phyloP scores from a whole-genome alignment of 441 rosid species.

The Raphanus hybrid region DNA sequence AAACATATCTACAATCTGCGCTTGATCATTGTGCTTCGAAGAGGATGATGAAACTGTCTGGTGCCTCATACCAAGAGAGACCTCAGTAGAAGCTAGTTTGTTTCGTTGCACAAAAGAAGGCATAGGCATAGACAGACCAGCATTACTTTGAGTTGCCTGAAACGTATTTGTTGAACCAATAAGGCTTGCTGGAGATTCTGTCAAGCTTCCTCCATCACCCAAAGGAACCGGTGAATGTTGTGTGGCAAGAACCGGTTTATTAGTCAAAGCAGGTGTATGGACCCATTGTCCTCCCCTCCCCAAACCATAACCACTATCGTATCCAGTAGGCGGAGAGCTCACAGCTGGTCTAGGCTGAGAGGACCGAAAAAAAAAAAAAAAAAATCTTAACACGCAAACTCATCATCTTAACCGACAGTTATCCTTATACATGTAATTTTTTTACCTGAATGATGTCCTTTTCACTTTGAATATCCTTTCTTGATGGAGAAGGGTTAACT shows the following conservation, averaged over 20 bases:
- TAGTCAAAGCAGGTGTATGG: conserved; percentile 51
- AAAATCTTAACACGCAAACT: background rate
- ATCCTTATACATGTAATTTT: background rate
- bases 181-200: conserved; percentile 39
- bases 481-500: conserved; percentile 52
- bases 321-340: conserved; percentile 38
- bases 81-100: conserved; percentile 33
- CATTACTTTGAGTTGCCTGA: conserved; percentile 35
- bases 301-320: conserved; percentile 41
- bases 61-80: conserved; percentile 34
- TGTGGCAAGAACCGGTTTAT: conserved; percentile 38
- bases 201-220: conserved; percentile 15
- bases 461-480: conserved; percentile 47
- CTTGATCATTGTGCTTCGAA: conserved; percentile 20
- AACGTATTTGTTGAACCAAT: conserved; percentile 18
- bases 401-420: background rate
- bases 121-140: conserved; percentile 37
- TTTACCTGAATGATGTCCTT: conserved; percentile 56
- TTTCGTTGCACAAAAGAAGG: conserved; percentile 50
- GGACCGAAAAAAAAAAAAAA: conserved; percentile 41
- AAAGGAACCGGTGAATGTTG: conserved; percentile 31
- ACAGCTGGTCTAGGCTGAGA: conserved; percentile 24
- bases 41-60: conserved; percentile 40
- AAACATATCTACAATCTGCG: conserved; percentile 27
- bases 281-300: conserved; percentile 45